Conservation (phyloP, 495 filamentous ascomycete species). For the Neurospora pannonica region DNA sequence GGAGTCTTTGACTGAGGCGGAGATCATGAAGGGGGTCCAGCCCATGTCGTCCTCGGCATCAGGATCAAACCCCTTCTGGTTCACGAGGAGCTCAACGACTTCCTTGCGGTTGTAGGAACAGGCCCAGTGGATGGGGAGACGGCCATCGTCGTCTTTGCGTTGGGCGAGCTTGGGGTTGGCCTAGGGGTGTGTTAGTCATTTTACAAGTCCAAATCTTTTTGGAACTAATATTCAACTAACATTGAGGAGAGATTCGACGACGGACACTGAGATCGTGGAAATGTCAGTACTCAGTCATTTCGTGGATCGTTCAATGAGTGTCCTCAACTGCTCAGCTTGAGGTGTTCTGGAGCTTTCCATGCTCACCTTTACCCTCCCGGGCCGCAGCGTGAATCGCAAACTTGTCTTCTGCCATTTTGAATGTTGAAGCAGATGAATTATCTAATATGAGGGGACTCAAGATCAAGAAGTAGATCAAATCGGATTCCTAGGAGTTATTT, state of each 20-base stretch:
- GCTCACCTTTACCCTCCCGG: slow-evolving; percentile 72
- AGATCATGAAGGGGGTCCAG: slow-evolving; percentile 95
- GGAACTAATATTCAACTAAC: slow-evolving; percentile 30
- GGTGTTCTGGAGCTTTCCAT: not conserved
- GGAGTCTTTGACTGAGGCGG: slow-evolving; percentile 64
- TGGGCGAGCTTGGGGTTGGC: slow-evolving; percentile 70
- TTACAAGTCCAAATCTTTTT: too few relatives aligned
- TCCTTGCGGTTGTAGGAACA: slow-evolving; percentile 70
- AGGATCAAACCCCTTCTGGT: slow-evolving; percentile 68
- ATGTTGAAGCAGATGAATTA: not conserved
- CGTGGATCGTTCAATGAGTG: not conserved
- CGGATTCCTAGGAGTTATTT: not conserved
- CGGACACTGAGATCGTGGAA: slow-evolving; percentile 33
- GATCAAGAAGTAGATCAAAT: not conserved
- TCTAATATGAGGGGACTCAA: not conserved
- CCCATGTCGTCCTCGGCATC: slow-evolving; percentile 86
- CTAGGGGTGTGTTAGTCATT: slow-evolving; percentile 29
- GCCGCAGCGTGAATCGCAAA: slow-evolving; percentile 85
- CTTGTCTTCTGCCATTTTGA: slow-evolving; percentile 34
- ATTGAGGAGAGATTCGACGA: slow-evolving; percentile 69
- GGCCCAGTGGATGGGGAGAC: slow-evolving; percentile 93
- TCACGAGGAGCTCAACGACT: slow-evolving; percentile 62
- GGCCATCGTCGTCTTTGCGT: slow-evolving; percentile 76
- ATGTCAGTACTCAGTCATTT: not conserved
- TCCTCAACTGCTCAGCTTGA: not conserved